Base-by-base conservation (phyloP, 2,329 filamentous ascomycete genomes). In the Neofusicoccum ribis region DNA sequence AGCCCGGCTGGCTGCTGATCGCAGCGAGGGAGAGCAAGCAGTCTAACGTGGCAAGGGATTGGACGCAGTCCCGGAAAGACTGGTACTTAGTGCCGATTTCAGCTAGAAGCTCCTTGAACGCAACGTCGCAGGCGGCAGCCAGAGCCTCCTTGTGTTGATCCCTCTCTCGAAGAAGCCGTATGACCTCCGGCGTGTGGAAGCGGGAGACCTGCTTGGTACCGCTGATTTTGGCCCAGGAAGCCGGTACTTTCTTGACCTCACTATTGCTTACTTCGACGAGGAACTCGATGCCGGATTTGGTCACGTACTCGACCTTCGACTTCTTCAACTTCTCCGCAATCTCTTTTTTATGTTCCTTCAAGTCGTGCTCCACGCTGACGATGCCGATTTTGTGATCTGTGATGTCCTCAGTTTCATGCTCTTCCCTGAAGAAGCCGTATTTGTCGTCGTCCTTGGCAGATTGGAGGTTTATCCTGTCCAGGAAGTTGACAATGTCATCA, bases 81-180 rank as follows among this genome's bases (percentile, higher is more conserved):
- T 96, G 93, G 76, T 99, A 99, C 69, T 92, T 89, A n/a, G 86
- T 82, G 8, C 91, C 88, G 56, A 99, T 91, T 41, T 90, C 86
- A 3, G 83, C 77, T 8, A 98, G 85, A 5, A 98, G 84, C 14
- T 84, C 81, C 3, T 81, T 80, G 78, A 95, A 99, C 4, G 94
- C 94, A 34, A 83, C 82, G 72, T 98, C 93, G 76, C 95, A 99
- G 47, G 94, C 93, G 9, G 93, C 93, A 2, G 93, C 92, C 12
- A 99, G 86, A 2, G 92, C 90, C 78, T 99, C 95, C 74, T 94
- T 96, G 79, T 97, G 91, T 72, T 97, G 94, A 76, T 98, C 95
- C 49, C 95, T 88, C 78, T 97, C 93, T 47, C 89, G 88, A 17
- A 97, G 86, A 70, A 97, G 84, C 67, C 88, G 87, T 56, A 96